phyloP scores from a whole-genome alignment of 345 rosid genomes.

The Microcos paniculata region DNA sequence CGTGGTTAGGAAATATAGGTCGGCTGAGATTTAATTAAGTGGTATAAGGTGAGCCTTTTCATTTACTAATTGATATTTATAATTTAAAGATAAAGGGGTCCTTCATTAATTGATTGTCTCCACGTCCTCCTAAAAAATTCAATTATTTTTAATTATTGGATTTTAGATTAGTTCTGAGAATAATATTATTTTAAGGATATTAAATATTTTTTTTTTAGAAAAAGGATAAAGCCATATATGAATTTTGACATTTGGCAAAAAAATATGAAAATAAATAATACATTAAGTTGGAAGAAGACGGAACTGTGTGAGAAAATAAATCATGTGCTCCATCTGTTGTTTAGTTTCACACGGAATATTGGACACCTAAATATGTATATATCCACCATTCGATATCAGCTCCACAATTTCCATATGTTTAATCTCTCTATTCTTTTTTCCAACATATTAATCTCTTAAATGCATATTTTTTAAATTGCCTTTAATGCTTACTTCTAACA shows the following conservation, averaged over 20 bases:
- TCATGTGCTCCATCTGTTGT: no score
- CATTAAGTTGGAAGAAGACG: background rate
- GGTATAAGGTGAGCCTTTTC: background rate
- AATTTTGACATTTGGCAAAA: background rate
- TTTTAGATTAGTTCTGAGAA: background rate
- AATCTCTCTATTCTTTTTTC: no score
- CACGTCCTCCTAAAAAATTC: background rate
- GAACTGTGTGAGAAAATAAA: background rate
- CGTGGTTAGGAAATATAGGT: conserved; percentile 23
- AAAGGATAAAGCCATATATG: background rate
- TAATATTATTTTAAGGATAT: background rate
- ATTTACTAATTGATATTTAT: background rate
- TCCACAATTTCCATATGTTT: no score
- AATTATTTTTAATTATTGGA: background rate
- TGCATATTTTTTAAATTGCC: no score
- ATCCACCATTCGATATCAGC: no score
- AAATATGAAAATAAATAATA: background rate
- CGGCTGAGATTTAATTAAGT: background rate
- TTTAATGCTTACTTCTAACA: no score
- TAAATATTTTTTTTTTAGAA: background rate
- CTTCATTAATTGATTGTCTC: conserved; percentile 8
- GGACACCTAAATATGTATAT: no score
- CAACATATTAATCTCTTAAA: no score
- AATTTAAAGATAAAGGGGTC: no score
- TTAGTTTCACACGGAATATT: no score